Conservation (phyloP, 2,329 filamentous ascomycete genomes). For the Cercospora beticola region DNA sequence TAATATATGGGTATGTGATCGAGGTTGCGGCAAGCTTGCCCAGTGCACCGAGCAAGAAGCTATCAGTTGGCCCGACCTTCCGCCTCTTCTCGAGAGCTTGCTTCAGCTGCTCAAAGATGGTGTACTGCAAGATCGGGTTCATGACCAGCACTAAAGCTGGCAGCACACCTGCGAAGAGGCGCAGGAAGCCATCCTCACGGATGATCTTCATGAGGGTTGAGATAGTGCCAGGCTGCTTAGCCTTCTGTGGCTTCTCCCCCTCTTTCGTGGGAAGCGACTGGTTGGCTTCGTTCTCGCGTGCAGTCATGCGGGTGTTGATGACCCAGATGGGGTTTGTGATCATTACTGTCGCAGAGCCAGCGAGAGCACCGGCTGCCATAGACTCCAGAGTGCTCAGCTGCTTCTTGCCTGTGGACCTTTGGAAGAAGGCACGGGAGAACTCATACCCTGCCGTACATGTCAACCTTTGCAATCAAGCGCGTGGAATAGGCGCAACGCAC, state of each 20-base stretch:
- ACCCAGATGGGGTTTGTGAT: constrained; percentile 99
- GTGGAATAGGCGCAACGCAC: constrained; percentile 41
- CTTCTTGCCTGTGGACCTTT: constrained; percentile 68
- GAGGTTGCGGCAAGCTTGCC: constrained; percentile 92
- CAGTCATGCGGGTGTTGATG: constrained; percentile 96
- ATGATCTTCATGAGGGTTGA: constrained; percentile 78
- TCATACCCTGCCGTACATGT: constrained; percentile 67
- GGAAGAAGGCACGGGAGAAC: constrained; percentile 88
- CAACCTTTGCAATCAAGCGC: background rate
- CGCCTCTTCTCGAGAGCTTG: constrained; percentile 76
- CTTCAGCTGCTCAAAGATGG: constrained; percentile 97
- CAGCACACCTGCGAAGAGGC: constrained; percentile 88
- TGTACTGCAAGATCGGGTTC: constrained; percentile 98
- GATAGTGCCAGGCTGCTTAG: constrained; percentile 69
- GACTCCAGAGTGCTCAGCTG: constrained; percentile 89
- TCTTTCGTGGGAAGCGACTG: constrained; percentile 39
- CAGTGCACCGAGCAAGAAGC: constrained; percentile 86
- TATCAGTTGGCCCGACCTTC: constrained; percentile 78
- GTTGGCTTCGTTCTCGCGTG: constrained; percentile 64
- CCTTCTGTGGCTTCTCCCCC: constrained; percentile 44
- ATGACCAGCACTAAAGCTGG: constrained; percentile 92
- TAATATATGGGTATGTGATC: constrained; percentile 98
- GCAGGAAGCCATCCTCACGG: constrained; percentile 76
- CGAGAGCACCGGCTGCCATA: constrained; percentile 92
- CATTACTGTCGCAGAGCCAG: constrained; percentile 89